Evolutionary conservation across 1,139 yeast genomes (phyloP), one percentile per base, ranked within the genome.

Genomic region (Taphrina flavorubra): DNA sequence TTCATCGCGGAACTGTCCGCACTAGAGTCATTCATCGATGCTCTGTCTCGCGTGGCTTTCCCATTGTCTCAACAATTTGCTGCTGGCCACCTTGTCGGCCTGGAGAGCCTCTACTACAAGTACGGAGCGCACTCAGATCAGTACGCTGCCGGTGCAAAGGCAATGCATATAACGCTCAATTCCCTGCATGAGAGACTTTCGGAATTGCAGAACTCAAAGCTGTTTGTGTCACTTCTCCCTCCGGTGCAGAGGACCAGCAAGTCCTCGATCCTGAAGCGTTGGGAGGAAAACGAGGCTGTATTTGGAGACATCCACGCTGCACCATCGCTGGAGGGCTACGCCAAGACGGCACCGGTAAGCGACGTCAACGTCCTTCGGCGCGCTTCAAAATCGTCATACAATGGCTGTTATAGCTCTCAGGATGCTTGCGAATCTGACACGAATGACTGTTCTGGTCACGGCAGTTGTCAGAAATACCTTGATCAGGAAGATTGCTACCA

Each of bases 391-490:
- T 44, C 56, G 11, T 25, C 40, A 5, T 44, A 16, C 25, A 36
- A 49, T 18, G 56, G 61, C 60, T 70, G 71, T 47, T 70, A 51
- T 37, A 42, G 40, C 8, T 77, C 85, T 18, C 82, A 84, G 74
- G 85, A 82, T 61, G 79, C 82, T 8, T 88, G 94, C 77, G 78
- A 81, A 69, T 79, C 78, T 11, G 77, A 81, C 34, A 87, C 92
- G 18, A 77, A 81, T 68, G 78, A 80, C 62, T 88, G 94, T 77
- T 82, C 85, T 34, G 82, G 84, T 55, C 90, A 85, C 74, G 94
- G 94, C n/a, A 69, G 77, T 14, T 87, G 92, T 75, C 71, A 58
- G 18, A 55, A 59, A 25, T 70, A 69, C 34, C 62, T 81, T 13
- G 78, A 77, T 51, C 61, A 53, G 16, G 71, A 70, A 40, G 72